Evolutionary conservation across 2,329 filamentous ascomycete species (phyloP).

Genomic region (Fusarium temperatum): DNA sequence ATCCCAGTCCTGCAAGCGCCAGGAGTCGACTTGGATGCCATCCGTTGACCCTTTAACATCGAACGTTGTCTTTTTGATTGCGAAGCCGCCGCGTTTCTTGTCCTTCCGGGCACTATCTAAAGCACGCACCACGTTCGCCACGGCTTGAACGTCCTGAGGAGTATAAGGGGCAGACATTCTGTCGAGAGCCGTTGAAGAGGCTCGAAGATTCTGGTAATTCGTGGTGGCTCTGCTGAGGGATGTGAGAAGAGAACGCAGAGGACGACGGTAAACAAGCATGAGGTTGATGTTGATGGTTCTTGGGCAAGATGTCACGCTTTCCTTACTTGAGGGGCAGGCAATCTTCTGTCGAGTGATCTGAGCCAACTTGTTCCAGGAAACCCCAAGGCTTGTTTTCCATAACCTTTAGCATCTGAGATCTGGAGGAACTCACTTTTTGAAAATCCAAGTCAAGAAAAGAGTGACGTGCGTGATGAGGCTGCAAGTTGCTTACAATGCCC

Average conservation of each 20-base stretch:
- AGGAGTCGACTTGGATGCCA: conserved; percentile 81
- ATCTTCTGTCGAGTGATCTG: not conserved
- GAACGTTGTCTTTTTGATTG: conserved; percentile 84
- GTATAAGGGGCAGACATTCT: conserved; percentile 63
- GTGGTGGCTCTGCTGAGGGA: not conserved
- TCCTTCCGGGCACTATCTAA: conserved; percentile 68
- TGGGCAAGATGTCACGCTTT: not conserved
- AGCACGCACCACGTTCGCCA: conserved; percentile 70
- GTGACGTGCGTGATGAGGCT: not conserved
- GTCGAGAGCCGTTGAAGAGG: not conserved
- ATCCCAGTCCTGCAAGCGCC: conserved; percentile 94
- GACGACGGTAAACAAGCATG: not conserved
- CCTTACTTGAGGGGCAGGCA: not conserved
- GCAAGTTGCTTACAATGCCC: not conserved
- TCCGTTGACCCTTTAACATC: conserved; percentile 69
- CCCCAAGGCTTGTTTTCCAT: not conserved
- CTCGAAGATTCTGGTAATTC: not conserved
- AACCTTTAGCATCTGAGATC: not conserved
- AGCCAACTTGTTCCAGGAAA: not conserved
- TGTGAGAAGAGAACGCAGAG: conserved; percentile 19
- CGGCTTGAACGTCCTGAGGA: conserved; percentile 74
- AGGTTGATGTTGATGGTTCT: not conserved
- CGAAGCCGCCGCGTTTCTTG: conserved; percentile 69
- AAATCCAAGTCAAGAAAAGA: not conserved
- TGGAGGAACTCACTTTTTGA: conserved; percentile 6